A percentile compares a stretch with the other conserved stretches of the same genome.
Conservation (phyloP, 2,329 filamentous ascomycete genomes). For the Colletotrichum melonis region DNA sequence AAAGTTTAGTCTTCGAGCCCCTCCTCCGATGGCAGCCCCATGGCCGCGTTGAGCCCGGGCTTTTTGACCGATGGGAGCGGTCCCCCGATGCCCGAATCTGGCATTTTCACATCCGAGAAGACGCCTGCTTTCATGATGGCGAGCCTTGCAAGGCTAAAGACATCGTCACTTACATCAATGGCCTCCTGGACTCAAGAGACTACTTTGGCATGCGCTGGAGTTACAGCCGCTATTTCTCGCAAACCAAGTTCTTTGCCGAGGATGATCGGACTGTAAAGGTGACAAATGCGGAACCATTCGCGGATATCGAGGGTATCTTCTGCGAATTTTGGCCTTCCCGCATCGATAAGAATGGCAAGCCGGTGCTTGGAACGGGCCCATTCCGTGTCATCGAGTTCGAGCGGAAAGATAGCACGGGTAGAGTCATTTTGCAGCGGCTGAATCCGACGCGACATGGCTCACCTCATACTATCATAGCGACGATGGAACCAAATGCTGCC, state of each 20-base stretch:
- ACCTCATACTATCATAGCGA: not conserved
- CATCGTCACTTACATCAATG: conserved; percentile 2
- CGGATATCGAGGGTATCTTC: conserved; percentile 7
- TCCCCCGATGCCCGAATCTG: conserved; percentile 11
- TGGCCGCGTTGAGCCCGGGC: not conserved
- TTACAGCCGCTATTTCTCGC: conserved; percentile 18
- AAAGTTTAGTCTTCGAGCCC: conserved; percentile 26
- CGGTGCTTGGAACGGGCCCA: conserved; percentile 14
- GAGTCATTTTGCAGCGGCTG: not conserved
- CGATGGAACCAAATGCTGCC: not conserved
- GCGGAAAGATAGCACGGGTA: not conserved
- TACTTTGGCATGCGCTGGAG: conserved; percentile 31
- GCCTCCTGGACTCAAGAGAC: conserved; percentile 17
- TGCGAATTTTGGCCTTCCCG: conserved; percentile 23
- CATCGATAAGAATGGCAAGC: not conserved
- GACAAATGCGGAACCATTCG: conserved; percentile 1
- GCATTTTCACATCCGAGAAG: conserved; percentile 16
- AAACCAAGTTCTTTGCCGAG: not conserved
- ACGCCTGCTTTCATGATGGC: conserved; percentile 15
- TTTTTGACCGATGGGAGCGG: conserved; percentile 16
- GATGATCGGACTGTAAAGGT: not conserved
- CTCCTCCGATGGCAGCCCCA: conserved; percentile 17
- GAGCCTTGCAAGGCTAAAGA: not conserved
- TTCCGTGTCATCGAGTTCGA: conserved; percentile 19
- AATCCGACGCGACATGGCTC: not conserved